These are phyloP conservation scores for Didymellaceae sp. DNA, from an alignment of 2,329 filamentous ascomycete species.

Conservation along the genomic window DNA sequence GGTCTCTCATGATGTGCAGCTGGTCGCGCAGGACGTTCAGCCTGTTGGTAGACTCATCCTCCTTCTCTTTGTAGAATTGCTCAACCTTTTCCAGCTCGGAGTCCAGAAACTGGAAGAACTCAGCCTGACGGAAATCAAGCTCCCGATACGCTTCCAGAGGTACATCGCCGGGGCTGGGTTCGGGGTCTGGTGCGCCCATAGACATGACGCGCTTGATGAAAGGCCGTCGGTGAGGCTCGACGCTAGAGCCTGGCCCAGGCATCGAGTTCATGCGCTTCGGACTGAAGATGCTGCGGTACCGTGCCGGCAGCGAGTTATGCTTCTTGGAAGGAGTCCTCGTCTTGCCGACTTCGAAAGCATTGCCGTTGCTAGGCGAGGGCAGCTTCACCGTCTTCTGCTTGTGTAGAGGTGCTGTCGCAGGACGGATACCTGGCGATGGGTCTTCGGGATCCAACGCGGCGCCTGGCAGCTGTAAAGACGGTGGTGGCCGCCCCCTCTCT, in stretches of 20 bases:
- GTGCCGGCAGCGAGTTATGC: constrained; percentile 36
- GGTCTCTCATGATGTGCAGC: constrained; percentile 90
- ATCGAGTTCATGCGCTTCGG: constrained; percentile 52
- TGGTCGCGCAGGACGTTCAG: constrained; percentile 77
- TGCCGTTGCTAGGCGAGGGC: constrained; percentile 34
- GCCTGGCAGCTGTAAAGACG: constrained; percentile 66
- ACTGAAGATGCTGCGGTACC: constrained; percentile 48
- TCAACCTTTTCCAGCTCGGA: constrained; percentile 90
- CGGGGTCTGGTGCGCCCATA: constrained; percentile 48
- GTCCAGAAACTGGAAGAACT: constrained; percentile 88
- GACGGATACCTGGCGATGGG: constrained; percentile 23
- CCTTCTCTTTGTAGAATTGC: constrained; percentile 84
- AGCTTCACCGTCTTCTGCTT: constrained; percentile 30
- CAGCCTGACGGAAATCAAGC: constrained; percentile 75
- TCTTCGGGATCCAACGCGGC: constrained; percentile 61
- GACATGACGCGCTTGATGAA: constrained; percentile 52
- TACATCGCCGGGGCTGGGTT: constrained; percentile 53
- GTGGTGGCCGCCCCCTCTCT: constrained; percentile 38
- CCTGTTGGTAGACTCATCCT: constrained; percentile 79
- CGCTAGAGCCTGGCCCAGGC: constrained; percentile 37
- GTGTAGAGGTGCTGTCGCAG: constrained; percentile 20
- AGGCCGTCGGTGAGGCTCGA: constrained; percentile 40
- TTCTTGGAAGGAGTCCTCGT: constrained; percentile 44
- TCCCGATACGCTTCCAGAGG: constrained; percentile 66
- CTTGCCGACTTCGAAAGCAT: constrained; percentile 54